Evolutionary conservation across 305 asterid species (phyloP).

Genomic region (Solanum hybrid): DNA sequence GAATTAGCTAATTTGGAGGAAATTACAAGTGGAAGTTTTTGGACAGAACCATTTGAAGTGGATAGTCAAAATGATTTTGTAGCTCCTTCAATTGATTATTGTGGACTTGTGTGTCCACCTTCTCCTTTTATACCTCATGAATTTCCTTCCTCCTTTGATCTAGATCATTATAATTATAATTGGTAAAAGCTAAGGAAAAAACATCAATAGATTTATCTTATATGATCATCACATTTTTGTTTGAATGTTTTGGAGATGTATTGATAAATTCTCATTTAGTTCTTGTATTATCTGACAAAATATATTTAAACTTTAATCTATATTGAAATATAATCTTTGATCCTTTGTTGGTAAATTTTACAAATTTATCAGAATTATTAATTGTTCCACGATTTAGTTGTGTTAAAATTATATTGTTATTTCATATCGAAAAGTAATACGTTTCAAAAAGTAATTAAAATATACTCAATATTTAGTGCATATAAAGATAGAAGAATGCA

Average conservation of each 20-base stretch:
- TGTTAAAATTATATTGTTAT: not conserved
- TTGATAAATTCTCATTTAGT: no score
- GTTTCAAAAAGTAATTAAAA: no score
- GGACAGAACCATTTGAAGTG: not conserved
- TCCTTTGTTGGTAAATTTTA: not conserved
- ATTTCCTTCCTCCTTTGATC: not conserved
- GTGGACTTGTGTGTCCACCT: not conserved
- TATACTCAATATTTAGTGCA: not conserved
- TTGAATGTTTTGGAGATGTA: not conserved
- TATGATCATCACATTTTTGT: not conserved
- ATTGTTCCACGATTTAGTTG: not conserved
- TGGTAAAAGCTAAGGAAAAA: not conserved
- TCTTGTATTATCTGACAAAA: not conserved
- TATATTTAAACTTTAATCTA: no score
- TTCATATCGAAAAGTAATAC: no score
- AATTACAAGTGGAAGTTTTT: not conserved
- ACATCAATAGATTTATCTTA: not conserved
- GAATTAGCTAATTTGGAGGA: not conserved
- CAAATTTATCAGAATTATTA: no score
- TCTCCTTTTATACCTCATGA: not conserved
- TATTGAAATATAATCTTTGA: not conserved
- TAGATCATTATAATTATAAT: not conserved
- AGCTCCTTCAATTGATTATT: not conserved
- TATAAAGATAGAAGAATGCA: no score
- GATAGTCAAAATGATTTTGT: not conserved